Conservation (phyloP, 352 stramenopile genomes). For the Pythium myriotylum region DNA sequence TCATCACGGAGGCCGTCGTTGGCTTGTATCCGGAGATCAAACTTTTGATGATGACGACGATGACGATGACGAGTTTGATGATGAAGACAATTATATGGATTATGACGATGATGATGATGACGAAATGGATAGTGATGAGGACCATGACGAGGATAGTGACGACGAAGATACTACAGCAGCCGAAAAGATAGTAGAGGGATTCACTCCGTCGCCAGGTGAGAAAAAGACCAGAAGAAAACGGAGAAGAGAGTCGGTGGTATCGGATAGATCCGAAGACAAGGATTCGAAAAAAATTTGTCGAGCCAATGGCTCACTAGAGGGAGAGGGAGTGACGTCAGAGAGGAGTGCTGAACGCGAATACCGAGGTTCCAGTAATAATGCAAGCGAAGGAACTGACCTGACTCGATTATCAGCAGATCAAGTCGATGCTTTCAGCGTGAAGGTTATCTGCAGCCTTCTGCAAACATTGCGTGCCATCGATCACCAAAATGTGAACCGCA, state of each 20-base stretch:
- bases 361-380: background rate
- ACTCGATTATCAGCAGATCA: constrained; percentile 34
- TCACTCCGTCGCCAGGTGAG: background rate
- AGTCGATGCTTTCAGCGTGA: constrained; percentile 50
- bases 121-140: constrained; percentile 38
- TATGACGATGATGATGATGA: constrained; percentile 50
- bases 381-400: background rate
- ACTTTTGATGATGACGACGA: constrained; percentile 51
- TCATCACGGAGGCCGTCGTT: background rate
- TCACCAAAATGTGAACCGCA: constrained; percentile 68
- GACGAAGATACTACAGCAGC: constrained; percentile 6
- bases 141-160: constrained; percentile 18
- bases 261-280: constrained; percentile 29
- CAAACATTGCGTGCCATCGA: constrained; percentile 57
- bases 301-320: background rate
- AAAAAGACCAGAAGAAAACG: constrained; percentile 31
- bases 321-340: background rate
- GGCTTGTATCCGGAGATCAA: constrained; percentile 34
- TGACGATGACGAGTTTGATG: constrained; percentile 53
- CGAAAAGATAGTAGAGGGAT: background rate
- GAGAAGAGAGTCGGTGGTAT: constrained; percentile 35
- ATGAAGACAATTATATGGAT: constrained; percentile 54
- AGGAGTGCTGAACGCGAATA: too few species aligned
- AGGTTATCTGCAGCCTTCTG: constrained; percentile 51
- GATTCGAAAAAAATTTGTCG: constrained; percentile 2